phyloP scores from a whole-genome alignment of 2,329 filamentous ascomycete genomes.

The Arthrobotrys musiformis region DNA sequence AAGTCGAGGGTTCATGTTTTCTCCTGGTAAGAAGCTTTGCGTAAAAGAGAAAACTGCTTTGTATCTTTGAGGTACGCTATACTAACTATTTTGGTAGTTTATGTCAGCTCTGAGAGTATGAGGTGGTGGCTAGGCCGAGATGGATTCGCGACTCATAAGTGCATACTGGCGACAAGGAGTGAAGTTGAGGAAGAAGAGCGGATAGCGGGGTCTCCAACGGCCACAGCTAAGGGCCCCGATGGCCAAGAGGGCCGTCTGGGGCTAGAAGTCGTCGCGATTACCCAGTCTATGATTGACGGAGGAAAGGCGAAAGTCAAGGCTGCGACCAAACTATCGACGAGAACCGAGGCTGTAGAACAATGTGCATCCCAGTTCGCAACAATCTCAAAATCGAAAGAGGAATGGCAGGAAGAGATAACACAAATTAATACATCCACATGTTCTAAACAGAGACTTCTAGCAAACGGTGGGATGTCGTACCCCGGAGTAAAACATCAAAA shows the following conservation, averaged over 20 bases:
- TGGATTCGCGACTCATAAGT: conserved; percentile 85
- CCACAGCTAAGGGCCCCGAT: conserved; percentile 60
- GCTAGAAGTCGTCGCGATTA: conserved; percentile 38
- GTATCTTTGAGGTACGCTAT: background rate
- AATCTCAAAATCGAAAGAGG: background rate
- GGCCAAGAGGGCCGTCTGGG: conserved; percentile 45
- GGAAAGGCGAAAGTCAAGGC: conserved; percentile 56
- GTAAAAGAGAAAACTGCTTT: background rate
- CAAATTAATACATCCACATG: conserved; percentile 1
- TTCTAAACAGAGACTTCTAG: background rate
- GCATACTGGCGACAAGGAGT: conserved; percentile 82
- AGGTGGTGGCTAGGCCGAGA: conserved; percentile 93
- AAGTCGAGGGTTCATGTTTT: conserved; percentile 88
- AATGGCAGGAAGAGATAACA: conserved; percentile 15
- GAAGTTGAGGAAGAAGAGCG: conserved; percentile 71
- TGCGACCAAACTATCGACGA: conserved; percentile 11
- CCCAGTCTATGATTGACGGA: conserved; percentile 28
- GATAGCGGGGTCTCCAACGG: conserved; percentile 60
- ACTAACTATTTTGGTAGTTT: conserved; percentile 67
- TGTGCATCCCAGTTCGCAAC: background rate
- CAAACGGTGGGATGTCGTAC: background rate
- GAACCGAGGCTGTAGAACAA: conserved; percentile 28
- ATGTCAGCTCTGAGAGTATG: conserved; percentile 90
- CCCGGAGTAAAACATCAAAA: background rate
- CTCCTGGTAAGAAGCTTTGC: conserved; percentile 66